Conservation (phyloP, 805 yeast species). For the Candida michaelii region DNA sequence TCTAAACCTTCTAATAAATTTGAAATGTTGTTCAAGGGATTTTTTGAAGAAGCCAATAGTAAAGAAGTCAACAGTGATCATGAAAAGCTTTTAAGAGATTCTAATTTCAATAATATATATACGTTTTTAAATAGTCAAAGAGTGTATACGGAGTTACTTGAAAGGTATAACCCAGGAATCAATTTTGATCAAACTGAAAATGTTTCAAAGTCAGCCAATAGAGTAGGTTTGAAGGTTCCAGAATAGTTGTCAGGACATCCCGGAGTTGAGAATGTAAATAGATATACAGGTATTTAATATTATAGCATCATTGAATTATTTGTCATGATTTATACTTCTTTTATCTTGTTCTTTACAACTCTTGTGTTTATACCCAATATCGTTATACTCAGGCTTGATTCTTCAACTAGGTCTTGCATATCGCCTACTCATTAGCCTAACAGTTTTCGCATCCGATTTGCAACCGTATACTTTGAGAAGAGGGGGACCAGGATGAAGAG, state of each 20-base stretch:
- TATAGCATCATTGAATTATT: too few species aligned
- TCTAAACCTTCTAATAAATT: conserved; percentile 14
- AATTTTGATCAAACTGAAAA: conserved; percentile 76
- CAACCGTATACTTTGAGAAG: too few species aligned
- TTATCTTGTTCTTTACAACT: too few species aligned
- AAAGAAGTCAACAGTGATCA: neutral
- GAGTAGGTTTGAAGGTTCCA: conserved; percentile 74
- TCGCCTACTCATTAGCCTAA: too few species aligned
- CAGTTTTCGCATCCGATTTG: too few species aligned
- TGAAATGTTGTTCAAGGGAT: conserved; percentile 12
- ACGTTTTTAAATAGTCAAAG: conserved; percentile 71
- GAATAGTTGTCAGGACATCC: conserved; percentile 49
- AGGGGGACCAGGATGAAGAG: too few species aligned
- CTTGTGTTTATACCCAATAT: too few species aligned
- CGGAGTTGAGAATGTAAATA: conserved; percentile 15
- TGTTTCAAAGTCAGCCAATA: conserved; percentile 74
- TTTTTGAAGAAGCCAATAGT: conserved; percentile 11
- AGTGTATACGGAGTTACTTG: conserved; percentile 72
- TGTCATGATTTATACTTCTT: too few species aligned
- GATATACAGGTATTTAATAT: too few species aligned
- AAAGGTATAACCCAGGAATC: conserved; percentile 84
- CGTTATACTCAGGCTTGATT: too few species aligned
- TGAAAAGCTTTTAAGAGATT: conserved; percentile 6
- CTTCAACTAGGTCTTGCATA: too few species aligned
- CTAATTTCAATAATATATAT: conserved; percentile 56